Evolutionary conservation across 139 green algal genomes (phyloP), one percentile per base, ranked within the genome.

Genomic region (Tetratostichococcus sp.): DNA sequence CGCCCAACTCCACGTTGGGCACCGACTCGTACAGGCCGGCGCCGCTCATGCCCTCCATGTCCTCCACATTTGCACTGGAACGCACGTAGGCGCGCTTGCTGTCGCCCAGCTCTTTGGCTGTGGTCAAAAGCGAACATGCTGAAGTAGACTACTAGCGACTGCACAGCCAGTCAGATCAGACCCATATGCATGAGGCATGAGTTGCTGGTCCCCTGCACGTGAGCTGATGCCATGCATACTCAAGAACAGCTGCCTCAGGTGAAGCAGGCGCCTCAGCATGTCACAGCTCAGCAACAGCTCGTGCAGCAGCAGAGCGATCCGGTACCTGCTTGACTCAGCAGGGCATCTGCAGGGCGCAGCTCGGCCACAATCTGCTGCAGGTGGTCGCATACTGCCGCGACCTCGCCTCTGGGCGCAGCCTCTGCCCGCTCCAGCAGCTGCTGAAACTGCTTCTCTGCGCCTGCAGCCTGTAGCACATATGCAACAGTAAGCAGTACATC

Each of bases 11-110:
- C 23, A 97, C 76, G 77, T 92, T 91, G 26, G 85, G 83, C 21
- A 97, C 81, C 35, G 84, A 93, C n/a, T 99, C 95, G 79, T 99
- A 98, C 75, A 99, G 88, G 1, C 95, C 95, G 5, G 94, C 93
- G 14, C 88, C 85, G 30, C 79, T 87, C 73, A 90, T 82, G 23
- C 88, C 90, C 33, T 74, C 89, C 67, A 98, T 75, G 77, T 99
- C 95, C 78, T 99, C 95, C 73, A 98, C 94, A 66, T 98, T 98
- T 25, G 94, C 91, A 17, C 77, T 91, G 31, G 90, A 97, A 25
- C 95, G 86, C 22, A 85, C 88, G 30, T 94, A 92, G 8, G 94
- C 80, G 6, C 69, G 77, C 11, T 67, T 50, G 17, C 34, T 22
- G 23, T 4, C 30, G 4, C 31, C 42, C 16, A 82, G 35, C 19